Evolutionary conservation across 495 filamentous ascomycete species (phyloP).

Genomic region (Patellaria atrata): DNA sequence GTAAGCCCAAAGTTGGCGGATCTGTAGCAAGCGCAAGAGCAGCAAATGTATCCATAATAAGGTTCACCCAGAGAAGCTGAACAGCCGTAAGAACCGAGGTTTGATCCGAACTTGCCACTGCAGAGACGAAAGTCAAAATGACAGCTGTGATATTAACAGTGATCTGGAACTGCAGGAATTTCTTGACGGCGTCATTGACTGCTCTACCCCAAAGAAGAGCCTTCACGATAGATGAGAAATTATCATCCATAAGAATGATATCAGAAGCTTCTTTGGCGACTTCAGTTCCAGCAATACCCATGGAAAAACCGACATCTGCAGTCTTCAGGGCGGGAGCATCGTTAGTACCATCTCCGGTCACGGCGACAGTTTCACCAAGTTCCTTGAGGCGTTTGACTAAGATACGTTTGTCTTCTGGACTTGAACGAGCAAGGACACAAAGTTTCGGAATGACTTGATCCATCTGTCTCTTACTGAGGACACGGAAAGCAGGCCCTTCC

Average conservation of each 20-base stretch:
- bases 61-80: constrained; percentile 81
- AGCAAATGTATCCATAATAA: constrained; percentile 93
- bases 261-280: constrained; percentile 90
- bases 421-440: constrained; percentile 74
- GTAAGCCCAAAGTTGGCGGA: constrained; percentile 51
- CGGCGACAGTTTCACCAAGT: constrained; percentile 78
- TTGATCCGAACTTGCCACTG: constrained; percentile 48
- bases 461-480: constrained; percentile 52
- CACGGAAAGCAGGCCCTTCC: constrained; percentile 69
- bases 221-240: constrained; percentile 80
- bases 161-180: constrained; percentile 87
- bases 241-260: constrained; percentile 88
- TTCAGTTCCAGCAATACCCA: constrained; percentile 84
- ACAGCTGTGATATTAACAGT: constrained; percentile 88
- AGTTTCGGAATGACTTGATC: constrained; percentile 55
- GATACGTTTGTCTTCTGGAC: constrained; percentile 70
- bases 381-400: constrained; percentile 70
- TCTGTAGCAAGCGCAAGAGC: constrained; percentile 87
- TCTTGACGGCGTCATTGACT: constrained; percentile 80
- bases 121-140: constrained; percentile 67
- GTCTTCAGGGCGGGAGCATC: constrained; percentile 78
- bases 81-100: constrained; percentile 69
- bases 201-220: constrained; percentile 80
- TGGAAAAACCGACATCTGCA: constrained; percentile 82
- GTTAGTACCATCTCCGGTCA: constrained; percentile 88